Evolutionary conservation across 1,284 basidiomycete species (phyloP).

Genomic region (Papiliotrema flavescens): DNA sequence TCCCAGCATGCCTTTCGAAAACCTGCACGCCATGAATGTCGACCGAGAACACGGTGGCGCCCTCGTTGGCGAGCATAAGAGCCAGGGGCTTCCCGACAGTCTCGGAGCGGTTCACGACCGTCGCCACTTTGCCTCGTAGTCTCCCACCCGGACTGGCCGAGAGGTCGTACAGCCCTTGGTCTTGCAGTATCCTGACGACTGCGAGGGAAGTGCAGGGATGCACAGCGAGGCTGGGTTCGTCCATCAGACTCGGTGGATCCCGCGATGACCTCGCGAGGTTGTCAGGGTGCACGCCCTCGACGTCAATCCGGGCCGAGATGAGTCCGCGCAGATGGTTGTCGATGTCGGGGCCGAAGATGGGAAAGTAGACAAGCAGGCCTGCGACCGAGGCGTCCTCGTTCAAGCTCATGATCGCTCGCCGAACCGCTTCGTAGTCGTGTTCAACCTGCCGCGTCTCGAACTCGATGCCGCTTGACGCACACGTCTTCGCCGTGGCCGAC

Average conservation of each 20-base stretch:
- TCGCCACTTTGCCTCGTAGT: constrained; percentile 22
- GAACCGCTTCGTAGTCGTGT: constrained; percentile 1
- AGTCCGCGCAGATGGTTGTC: constrained; percentile 22
- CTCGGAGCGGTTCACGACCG: constrained; percentile 53
- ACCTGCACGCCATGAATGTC: constrained; percentile 57
- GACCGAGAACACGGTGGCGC: constrained; percentile 84
- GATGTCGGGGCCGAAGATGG: constrained; percentile 16
- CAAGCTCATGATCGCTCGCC: constrained; percentile 8
- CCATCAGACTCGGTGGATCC: constrained; percentile 5
- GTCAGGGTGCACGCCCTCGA: constrained; percentile 24
- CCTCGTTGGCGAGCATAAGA: constrained; percentile 85
- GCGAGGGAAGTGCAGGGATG: constrained; percentile 31
- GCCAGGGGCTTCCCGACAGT: constrained; percentile 90
- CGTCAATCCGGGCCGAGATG: constrained; percentile 28
- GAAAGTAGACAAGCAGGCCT: constrained; percentile 30
- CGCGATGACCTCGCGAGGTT: constrained; percentile 8
- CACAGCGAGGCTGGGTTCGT: constrained; percentile 5
- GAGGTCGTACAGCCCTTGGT: constrained; percentile 1
- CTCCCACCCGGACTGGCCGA: constrained; percentile 9
- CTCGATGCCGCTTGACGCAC: constrained; percentile 9
- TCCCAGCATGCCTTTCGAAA: neutral
- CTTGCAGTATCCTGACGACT: constrained; percentile 25
- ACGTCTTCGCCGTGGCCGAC: constrained; percentile 19
- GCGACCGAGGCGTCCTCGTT: constrained; percentile 22
- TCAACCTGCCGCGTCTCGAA: constrained; percentile 10